A percentile compares a stretch with the other conserved stretches of the same genome.
These are phyloP conservation scores for Fusarium euwallaceae DNA, from an alignment of 2,329 filamentous ascomycete genomes.

Conservation along the genomic window DNA sequence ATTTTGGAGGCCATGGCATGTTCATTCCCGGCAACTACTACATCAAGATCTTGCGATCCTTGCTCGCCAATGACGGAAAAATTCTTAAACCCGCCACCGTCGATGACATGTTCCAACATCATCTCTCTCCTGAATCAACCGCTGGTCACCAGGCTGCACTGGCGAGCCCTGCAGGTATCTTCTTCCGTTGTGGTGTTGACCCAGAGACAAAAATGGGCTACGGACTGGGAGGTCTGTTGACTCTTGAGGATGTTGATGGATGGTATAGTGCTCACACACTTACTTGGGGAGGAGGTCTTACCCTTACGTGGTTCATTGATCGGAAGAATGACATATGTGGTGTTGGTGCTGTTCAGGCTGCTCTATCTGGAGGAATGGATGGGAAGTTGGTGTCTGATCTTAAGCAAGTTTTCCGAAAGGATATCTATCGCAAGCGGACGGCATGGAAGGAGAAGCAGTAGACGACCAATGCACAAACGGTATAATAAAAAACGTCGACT, in stretches of 20 bases:
- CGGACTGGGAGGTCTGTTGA: conserved; percentile 58
- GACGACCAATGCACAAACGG: background rate
- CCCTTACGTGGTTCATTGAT: conserved; percentile 63
- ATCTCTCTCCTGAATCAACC: conserved; percentile 53
- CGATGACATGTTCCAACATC: conserved; percentile 61
- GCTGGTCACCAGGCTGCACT: conserved; percentile 47
- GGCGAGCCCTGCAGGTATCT: conserved; percentile 48
- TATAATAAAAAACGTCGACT: background rate
- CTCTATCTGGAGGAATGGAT: conserved; percentile 49
- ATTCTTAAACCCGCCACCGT: conserved; percentile 59
- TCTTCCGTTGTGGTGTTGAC: conserved; percentile 54
- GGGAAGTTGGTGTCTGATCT: conserved; percentile 41
- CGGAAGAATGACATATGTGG: conserved; percentile 61
- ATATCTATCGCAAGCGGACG: conserved; percentile 55
- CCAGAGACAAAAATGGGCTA: conserved; percentile 51
- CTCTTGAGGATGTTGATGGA: conserved; percentile 55
- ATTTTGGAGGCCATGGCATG: conserved; percentile 61
- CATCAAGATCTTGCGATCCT: conserved; percentile 58
- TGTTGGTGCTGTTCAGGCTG: conserved; percentile 55
- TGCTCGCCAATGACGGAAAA: conserved; percentile 63
- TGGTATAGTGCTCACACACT: conserved; percentile 60
- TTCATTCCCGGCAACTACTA: conserved; percentile 57
- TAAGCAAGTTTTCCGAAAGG: conserved; percentile 58
- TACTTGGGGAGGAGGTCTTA: conserved; percentile 61
- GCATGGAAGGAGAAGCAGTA: conserved; percentile 20